A percentile compares a stretch with the other conserved stretches of the same genome.
phyloP scores from a whole-genome alignment of 2,329 filamentous ascomycete genomes.

The Apiospora sp. region DNA sequence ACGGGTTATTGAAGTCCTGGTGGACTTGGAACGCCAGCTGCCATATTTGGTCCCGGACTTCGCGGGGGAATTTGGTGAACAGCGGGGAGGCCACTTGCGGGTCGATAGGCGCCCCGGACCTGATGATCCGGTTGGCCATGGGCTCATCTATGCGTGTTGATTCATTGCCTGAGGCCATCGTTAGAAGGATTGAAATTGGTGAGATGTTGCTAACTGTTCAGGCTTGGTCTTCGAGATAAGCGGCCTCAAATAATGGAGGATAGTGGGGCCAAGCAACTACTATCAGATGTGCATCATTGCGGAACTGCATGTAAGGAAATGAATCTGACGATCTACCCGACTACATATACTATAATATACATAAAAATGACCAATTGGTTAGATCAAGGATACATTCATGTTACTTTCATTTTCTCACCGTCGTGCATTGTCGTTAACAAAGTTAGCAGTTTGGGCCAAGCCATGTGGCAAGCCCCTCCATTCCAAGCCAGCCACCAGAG shows the following conservation, averaged over 20 bases:
- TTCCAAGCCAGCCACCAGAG: not conserved
- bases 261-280: not conserved
- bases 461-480: not conserved
- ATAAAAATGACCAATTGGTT: not conserved
- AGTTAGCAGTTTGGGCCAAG: too few species aligned
- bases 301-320: too few species aligned
- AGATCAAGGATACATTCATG: too few species aligned
- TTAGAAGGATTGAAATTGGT: not conserved
- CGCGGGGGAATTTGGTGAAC: slow-evolving; percentile 36
- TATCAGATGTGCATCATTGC: not conserved
- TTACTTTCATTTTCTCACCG: too few species aligned
- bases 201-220: not conserved
- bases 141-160: not conserved
- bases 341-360: not conserved
- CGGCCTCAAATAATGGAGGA: not conserved
- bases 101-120: slow-evolving; percentile 23
- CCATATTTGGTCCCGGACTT: slow-evolving; percentile 40
- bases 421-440: too few species aligned
- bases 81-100: slow-evolving; percentile 33
- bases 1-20: slow-evolving; percentile 33
- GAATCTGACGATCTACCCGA: not conserved
- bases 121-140: not conserved
- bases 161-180: not conserved
- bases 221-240: not conserved
- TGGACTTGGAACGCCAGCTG: slow-evolving; percentile 35